Base-by-base conservation (phyloP, 2,329 filamentous ascomycete species). In the Colletotrichum tropicicola region DNA sequence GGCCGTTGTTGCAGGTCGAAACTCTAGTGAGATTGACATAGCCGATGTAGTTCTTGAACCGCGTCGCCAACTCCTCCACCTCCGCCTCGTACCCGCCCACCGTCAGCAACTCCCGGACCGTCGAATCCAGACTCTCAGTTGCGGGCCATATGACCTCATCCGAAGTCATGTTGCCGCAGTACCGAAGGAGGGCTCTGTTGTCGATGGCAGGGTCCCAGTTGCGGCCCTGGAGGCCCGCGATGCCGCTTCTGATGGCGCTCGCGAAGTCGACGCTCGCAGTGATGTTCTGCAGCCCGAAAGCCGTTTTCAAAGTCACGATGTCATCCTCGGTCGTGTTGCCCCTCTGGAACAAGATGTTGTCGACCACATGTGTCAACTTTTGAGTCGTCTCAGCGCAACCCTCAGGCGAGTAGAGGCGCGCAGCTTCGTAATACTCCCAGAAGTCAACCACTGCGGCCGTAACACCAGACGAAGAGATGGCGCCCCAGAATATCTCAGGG, bases 401-500 rank as follows among this genome's bases (percentile, higher is more conserved):
- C 0, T 83, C 76, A 70, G 85, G 85, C 0, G 79, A 79, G 62
- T 78, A 87, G 17, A 81, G 72, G 2, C 81, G 79, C 0, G 82
- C 81, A 1, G 84, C 85, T 70, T 87, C 84, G 44, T 75, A 82
- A 68, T 88, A 88, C 70, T 85, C 74, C 84, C 92, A 95, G 76
- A 90, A 94, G 70, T 96, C 92, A 68, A 88, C 89, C 51, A 96
- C 91, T 4, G 92, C 92, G 59, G 87, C 86, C 0, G 91, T 92
- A 0, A 96, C 92, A 0, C 91, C 93, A 0, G 92, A 95, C 0
- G 91, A 94, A 0, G 91, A 90, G 48, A 97, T 95, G 4, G 91
- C 87, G 12, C 87, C 93, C 85, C 87, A 95, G 77, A 91, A 96
- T 5, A 90, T 79, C 25, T 95, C 89, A 0, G 93, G 93, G 73